Base-by-base conservation (phyloP, 1,284 basidiomycete species). In the Puccinia hordei region DNA sequence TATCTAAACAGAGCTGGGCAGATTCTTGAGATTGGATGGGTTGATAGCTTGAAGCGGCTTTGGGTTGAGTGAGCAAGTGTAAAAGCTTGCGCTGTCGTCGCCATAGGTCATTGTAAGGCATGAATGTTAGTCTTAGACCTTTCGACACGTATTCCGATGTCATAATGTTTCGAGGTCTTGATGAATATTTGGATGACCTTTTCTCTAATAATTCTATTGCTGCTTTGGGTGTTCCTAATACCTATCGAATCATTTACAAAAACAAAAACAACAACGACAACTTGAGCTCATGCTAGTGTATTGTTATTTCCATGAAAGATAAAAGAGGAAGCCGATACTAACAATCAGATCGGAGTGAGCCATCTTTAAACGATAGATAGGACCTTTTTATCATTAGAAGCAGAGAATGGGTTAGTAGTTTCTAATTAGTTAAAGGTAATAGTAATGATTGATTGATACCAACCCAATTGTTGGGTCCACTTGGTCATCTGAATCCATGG, bases 201-300 rank as follows among this genome's bases (percentile, higher is more conserved):
- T 84, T 83, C 66, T 85, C 84, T 79, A 85, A 82, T 55, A 85
- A 75, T n/a, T 84, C 84, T n/a, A 83, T 81, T 17, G 84, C 84
- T 65, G 82, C 81, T 2, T 80, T 63, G 22, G 83, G 83, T 72
- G 82, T 73, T 41, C 84, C 82, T 65, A 84, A 35, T 63, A 84
- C 82, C 74, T 77, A 17, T 59, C 1, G 2, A 63, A 46, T 63
- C 17, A 38, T n/a, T n/a, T n/a, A n/a, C n/a, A n/a, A n/a, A n/a
- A n/a, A n/a, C n/a, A n/a, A n/a, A n/a, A n/a, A n/a, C n/a, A n/a
- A n/a, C n/a, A n/a, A n/a, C n/a, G n/a, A n/a, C n/a, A n/a, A n/a
- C n/a, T n/a, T n/a, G n/a, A n/a, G n/a, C n/a, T n/a, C n/a, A n/a
- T n/a, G 27, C 3, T 63, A 33, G 59, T 63, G 5, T 13, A 63